A percentile compares a stretch with the other conserved stretches of the same genome.
Evolutionary conservation across 1,284 basidiomycete genomes (phyloP).

Genomic region (Apiotrichum akiyoshidainum): DNA sequence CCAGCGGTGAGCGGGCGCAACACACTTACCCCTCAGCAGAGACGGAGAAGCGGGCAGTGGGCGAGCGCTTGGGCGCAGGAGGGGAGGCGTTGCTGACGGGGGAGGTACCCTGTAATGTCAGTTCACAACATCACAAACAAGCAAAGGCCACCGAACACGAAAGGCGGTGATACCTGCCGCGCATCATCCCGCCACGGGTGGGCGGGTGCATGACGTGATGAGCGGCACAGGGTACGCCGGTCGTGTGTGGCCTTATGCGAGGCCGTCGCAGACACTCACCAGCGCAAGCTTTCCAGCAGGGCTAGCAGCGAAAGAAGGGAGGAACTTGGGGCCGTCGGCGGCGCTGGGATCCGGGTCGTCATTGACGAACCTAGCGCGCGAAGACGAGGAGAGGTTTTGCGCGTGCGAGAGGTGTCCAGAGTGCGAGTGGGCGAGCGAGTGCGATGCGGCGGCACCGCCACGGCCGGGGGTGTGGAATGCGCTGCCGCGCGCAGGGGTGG

Average conservation of each 20-base stretch:
- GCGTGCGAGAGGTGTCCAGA: neutral
- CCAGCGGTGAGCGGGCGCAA: neutral
- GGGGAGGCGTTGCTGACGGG: conserved; percentile 18
- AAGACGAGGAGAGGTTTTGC: conserved; percentile 7
- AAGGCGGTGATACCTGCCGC: no score
- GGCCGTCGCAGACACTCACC: conserved; percentile 17
- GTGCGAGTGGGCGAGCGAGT: neutral
- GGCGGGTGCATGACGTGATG: no score
- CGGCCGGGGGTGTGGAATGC: conserved; percentile 15
- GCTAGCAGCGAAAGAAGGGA: conserved; percentile 37
- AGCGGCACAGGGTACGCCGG: no score
- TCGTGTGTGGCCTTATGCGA: no score
- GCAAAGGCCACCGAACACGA: no score
- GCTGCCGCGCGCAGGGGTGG: conserved; percentile 11
- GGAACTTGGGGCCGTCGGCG: conserved; percentile 39
- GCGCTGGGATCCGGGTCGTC: conserved; percentile 39
- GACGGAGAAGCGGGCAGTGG: conserved; percentile 26
- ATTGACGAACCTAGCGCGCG: conserved; percentile 20
- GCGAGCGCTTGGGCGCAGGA: conserved; percentile 27
- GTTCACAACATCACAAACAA: neutral
- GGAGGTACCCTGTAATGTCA: conserved; percentile 18
- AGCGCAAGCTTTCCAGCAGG: conserved; percentile 40
- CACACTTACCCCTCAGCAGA: conserved; percentile 25
- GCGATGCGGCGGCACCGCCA: neutral
- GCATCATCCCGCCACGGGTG: no score